phyloP scores from a whole-genome alignment of 768 basidiomycete genomes.

The Epithele typhae region DNA sequence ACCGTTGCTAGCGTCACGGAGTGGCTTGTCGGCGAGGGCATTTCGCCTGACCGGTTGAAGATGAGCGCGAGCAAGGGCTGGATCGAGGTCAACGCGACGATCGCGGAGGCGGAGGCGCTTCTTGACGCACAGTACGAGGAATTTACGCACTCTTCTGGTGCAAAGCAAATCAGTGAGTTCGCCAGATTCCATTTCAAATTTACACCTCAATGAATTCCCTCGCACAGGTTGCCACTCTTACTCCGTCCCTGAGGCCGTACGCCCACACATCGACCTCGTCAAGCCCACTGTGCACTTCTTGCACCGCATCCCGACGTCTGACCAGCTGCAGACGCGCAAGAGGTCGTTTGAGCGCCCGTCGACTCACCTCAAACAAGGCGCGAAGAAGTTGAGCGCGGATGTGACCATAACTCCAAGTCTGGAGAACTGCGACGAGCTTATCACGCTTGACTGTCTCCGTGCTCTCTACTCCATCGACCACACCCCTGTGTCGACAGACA shows the following conservation, averaged over 20 bases:
- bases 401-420: conserved; percentile 16
- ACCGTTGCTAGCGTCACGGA: conserved; percentile 33
- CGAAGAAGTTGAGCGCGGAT: conserved; percentile 13
- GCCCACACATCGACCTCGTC: conserved; percentile 58
- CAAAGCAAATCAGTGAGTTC: conserved; percentile 40
- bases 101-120: conserved; percentile 39
- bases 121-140: conserved; percentile 48
- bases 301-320: conserved; percentile 3
- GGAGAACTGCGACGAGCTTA: conserved; percentile 23
- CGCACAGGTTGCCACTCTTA: conserved; percentile 51
- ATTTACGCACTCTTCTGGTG: conserved; percentile 52
- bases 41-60: conserved; percentile 32
- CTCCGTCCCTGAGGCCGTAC: conserved; percentile 54
- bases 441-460: conserved; percentile 28
- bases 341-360: conserved; percentile 22
- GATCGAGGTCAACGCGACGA: conserved; percentile 39
- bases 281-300: conserved; percentile 71
- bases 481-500: conserved; percentile 18
- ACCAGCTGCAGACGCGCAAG: conserved; percentile 37
- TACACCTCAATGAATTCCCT: conserved; percentile 18
- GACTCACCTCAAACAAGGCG: conserved; percentile 3
- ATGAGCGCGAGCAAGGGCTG: conserved; percentile 40
- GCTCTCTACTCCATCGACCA: conserved; percentile 29
- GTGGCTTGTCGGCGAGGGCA: conserved; percentile 37
- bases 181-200: conserved; percentile 7